Percentiles rank a stretch among this genome's conserved stretches.
phyloP scores from a whole-genome alignment of 1,139 yeast species.

The Yamadazyma spencermartinsiae region DNA sequence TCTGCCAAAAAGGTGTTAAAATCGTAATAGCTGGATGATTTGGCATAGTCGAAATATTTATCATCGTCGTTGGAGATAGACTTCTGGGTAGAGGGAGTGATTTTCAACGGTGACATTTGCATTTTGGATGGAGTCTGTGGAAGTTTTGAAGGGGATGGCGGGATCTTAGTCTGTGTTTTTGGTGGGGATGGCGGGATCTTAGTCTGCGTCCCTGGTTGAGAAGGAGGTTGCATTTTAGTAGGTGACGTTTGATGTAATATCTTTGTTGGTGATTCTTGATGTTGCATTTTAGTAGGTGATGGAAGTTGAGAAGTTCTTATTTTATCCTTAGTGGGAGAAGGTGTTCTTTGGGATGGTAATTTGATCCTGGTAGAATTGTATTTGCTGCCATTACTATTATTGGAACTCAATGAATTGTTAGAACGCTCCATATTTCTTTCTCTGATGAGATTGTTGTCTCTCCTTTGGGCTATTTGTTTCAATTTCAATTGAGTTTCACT shows the following conservation, averaged over 20 bases:
- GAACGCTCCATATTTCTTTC: conserved; percentile 9
- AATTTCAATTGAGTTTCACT: conserved; percentile 20
- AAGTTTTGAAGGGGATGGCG: not conserved
- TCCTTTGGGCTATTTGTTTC: conserved; percentile 13
- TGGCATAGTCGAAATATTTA: conserved; percentile 31
- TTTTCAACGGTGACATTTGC: conserved; percentile 1
- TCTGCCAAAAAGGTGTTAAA: conserved; percentile 40
- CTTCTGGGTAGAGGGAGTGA: not conserved
- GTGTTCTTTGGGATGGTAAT: conserved; percentile 12
- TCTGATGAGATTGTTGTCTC: not conserved
- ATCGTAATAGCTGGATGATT: conserved; percentile 27
- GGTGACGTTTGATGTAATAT: not conserved
- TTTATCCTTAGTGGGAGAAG: not conserved
- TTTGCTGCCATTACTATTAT: conserved; percentile 12
- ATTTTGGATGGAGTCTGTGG: too few species aligned
- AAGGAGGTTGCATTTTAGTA: not conserved
- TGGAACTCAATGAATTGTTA: conserved; percentile 9
- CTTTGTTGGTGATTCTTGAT: not conserved
- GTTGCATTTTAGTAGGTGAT: not conserved
- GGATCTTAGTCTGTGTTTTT: not conserved
- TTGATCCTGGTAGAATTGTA: conserved; percentile 23
- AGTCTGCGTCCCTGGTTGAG: not conserved
- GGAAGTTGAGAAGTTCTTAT: too few species aligned
- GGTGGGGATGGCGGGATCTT: too few species aligned
- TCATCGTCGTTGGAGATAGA: conserved; percentile 10